A percentile compares a stretch with the other conserved stretches of the same genome.
phyloP scores from a whole-genome alignment of 495 filamentous ascomycete species.

The Penicillium alfredii region DNA sequence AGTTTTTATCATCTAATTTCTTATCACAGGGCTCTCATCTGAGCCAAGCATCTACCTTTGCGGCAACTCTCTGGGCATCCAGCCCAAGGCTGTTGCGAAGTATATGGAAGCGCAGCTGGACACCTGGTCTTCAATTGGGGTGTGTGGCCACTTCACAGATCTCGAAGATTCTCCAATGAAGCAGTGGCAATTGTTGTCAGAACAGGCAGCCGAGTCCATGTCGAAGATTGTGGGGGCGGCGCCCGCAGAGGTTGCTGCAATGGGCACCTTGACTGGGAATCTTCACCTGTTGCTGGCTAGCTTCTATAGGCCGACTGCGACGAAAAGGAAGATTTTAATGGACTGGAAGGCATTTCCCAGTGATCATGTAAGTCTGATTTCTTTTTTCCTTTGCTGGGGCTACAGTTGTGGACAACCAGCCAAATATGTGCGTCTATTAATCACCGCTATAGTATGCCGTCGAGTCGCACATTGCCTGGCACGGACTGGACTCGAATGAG shows the following conservation, averaged over 20 bases:
- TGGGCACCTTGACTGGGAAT: conserved; percentile 90
- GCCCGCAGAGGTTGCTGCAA: conserved; percentile 75
- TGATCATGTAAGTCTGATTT: conserved; percentile 60
- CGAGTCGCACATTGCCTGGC: conserved; percentile 81
- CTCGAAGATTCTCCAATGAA: conserved; percentile 67
- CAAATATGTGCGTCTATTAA: no score
- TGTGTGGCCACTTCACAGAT: conserved; percentile 83
- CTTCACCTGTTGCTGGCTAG: conserved; percentile 83
- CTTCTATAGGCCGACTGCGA: conserved; percentile 76
- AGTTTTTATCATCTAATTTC: no score
- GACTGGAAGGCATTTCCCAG: conserved; percentile 94
- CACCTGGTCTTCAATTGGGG: conserved; percentile 87
- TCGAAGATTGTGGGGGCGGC: conserved; percentile 76
- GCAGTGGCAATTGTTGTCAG: conserved; percentile 73
- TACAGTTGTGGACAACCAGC: no score
- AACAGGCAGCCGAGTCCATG: conserved; percentile 64
- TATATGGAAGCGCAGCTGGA: conserved; percentile 73
- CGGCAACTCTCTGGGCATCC: conserved; percentile 90
- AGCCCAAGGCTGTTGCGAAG: conserved; percentile 66
- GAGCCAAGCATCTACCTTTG: conserved; percentile 74
- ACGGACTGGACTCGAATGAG: conserved; percentile 57
- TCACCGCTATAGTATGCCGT: conserved; percentile 66
- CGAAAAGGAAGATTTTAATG: conserved; percentile 78
- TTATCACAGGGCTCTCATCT: conserved; percentile 30
- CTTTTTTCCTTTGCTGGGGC: background rate